Evolutionary conservation across 768 basidiomycete species (phyloP).

Genomic region (Albatrellus ellisii): DNA sequence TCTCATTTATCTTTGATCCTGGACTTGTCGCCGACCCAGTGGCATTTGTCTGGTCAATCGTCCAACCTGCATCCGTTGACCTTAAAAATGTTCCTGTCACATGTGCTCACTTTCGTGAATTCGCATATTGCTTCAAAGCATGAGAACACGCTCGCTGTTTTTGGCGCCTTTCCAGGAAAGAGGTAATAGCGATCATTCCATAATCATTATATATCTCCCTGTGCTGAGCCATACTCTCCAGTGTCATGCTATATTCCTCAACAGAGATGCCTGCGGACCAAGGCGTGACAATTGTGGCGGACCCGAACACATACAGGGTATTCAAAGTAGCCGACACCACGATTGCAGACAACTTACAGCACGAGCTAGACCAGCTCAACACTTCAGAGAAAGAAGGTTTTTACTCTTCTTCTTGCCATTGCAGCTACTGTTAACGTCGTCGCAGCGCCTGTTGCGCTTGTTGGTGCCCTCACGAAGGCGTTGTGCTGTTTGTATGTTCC

Average conservation of each 20-base stretch:
- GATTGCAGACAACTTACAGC: slow-evolving; percentile 45
- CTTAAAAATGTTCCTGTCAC: slow-evolving; percentile 64
- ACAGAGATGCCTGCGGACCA: slow-evolving; percentile 26
- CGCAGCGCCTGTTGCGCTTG: slow-evolving; percentile 55
- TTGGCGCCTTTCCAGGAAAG: slow-evolving; percentile 75
- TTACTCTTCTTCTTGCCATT: slow-evolving; percentile 12
- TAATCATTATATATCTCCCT: not conserved
- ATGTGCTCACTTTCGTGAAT: slow-evolving; percentile 84
- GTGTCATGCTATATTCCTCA: slow-evolving; percentile 69
- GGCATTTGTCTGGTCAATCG: slow-evolving; percentile 55
- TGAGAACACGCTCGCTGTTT: slow-evolving; percentile 88
- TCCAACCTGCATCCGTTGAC: slow-evolving; percentile 40
- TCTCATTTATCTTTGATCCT: slow-evolving; percentile 73
- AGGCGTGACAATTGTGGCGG: slow-evolving; percentile 27
- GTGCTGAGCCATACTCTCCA: slow-evolving; percentile 19
- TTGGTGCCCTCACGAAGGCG: slow-evolving; percentile 84
- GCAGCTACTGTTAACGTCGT: slow-evolving; percentile 1
- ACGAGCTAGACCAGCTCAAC: slow-evolving; percentile 43
- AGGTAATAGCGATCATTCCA: slow-evolving; percentile 36
- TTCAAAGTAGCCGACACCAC: slow-evolving; percentile 68
- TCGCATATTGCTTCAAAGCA: slow-evolving; percentile 83
- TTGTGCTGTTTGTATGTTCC: slow-evolving; percentile 56
- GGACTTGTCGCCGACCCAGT: slow-evolving; percentile 79
- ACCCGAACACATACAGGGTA: slow-evolving; percentile 75
- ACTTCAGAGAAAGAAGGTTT: slow-evolving; percentile 39